These are phyloP conservation scores for Citrus maxima DNA, from an alignment of 345 rosid genomes.

Conservation along the genomic window DNA sequence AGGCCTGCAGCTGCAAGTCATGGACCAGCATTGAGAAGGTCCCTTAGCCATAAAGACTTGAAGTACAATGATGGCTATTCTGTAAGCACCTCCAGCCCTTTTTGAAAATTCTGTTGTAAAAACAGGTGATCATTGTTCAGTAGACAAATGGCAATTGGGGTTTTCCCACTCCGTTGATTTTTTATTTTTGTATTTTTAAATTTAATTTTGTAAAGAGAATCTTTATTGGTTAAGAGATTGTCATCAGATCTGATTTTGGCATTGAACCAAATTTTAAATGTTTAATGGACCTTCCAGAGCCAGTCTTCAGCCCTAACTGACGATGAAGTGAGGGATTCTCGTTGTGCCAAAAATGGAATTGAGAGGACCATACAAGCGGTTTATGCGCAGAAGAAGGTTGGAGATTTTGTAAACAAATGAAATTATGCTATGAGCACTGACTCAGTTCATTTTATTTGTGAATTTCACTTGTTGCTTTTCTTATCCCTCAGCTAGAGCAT, in stretches of 20 bases:
- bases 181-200: too few relatives aligned
- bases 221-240: background rate
- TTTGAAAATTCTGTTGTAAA: background rate
- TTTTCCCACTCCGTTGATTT: background rate
- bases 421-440: background rate
- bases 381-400: constrained; percentile 75
- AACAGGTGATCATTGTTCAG: background rate
- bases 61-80: constrained; percentile 80
- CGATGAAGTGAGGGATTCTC: constrained; percentile 67
- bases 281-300: constrained; percentile 51
- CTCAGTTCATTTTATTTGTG: background rate
- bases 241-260: background rate
- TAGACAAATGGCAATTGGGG: background rate
- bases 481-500: constrained; percentile 41
- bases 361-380: constrained; percentile 73
- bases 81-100: constrained; percentile 45
- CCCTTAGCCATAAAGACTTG: constrained; percentile 68
- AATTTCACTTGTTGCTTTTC: constrained; percentile 17
- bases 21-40: constrained; percentile 57
- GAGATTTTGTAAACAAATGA: constrained; percentile 13
- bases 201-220: background rate
- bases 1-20: constrained; percentile 41
- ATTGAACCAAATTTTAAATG: constrained; percentile 2
- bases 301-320: constrained; percentile 86
- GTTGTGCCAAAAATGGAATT: constrained; percentile 37